These are phyloP conservation scores for Melastoma candidum DNA, from an alignment of 441 rosid species.

Conservation along the genomic window DNA sequence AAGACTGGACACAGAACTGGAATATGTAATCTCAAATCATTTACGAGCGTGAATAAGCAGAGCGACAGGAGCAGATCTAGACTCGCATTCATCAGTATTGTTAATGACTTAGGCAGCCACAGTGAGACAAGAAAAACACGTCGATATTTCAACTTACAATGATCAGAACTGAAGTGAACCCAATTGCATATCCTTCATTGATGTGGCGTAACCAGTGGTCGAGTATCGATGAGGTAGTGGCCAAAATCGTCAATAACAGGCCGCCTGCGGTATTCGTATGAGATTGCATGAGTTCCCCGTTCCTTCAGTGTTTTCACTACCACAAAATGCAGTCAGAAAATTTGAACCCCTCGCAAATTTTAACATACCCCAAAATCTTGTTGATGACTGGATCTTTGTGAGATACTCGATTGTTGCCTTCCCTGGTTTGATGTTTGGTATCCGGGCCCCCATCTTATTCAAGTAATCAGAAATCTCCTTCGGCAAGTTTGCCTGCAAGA, in stretches of 20 bases:
- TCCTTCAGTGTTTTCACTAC: not conserved
- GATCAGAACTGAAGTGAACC: constrained; percentile 82
- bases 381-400: constrained; percentile 81
- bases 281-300: too few relatives aligned
- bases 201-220: constrained; percentile 72
- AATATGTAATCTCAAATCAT: too few relatives aligned
- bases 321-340: not conserved
- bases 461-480: constrained; percentile 91
- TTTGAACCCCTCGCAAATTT: constrained; percentile 9
- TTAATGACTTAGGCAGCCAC: too few relatives aligned
- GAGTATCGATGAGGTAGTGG: constrained; percentile 73
- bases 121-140: too few relatives aligned
- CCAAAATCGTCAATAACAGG: constrained; percentile 66
- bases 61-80: too few relatives aligned
- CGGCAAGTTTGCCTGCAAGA: constrained; percentile 81
- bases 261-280: constrained; percentile 48
- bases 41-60: too few relatives aligned
- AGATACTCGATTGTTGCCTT: constrained; percentile 87
- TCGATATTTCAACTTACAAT: constrained; percentile 38
- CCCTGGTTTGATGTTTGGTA: constrained; percentile 74
- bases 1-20: not conserved
- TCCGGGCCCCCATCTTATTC: constrained; percentile 96
- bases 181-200: constrained; percentile 82
- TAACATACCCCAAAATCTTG: constrained; percentile 89
- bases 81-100: too few relatives aligned